Percentiles rank a stretch among this genome's conserved stretches.
These are phyloP conservation scores for Talaromyces amestolkiae DNA, from an alignment of 2,329 filamentous ascomycete genomes.

Conservation along the genomic window DNA sequence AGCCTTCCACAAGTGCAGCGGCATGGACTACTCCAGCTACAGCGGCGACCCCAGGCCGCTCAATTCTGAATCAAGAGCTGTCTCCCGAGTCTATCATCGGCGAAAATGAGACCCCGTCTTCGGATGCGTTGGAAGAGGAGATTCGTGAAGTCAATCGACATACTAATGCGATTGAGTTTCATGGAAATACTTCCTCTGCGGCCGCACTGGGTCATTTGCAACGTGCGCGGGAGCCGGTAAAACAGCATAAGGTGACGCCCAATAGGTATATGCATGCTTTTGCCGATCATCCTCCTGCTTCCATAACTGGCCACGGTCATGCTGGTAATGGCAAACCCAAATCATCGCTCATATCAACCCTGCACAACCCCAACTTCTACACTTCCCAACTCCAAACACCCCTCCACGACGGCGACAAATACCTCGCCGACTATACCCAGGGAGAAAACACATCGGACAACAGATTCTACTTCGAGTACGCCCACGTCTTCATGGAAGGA, in stretches of 20 bases:
- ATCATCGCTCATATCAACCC: slow-evolving; percentile 42
- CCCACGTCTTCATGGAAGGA: slow-evolving; percentile 46
- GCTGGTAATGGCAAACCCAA: background rate
- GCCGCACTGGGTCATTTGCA: slow-evolving; percentile 46
- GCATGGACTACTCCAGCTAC: background rate
- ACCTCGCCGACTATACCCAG: slow-evolving; percentile 15
- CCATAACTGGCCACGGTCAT: too few relatives aligned
- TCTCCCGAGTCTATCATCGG: background rate
- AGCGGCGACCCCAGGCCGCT: background rate
- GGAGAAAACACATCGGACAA: slow-evolving; percentile 23
- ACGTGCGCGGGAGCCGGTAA: slow-evolving; percentile 26
- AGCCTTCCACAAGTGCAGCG: background rate
- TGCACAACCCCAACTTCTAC: slow-evolving; percentile 49
- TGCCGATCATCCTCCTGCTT: background rate
- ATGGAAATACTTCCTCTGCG: slow-evolving; percentile 49
- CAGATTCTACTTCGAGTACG: slow-evolving; percentile 46
- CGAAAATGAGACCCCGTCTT: slow-evolving; percentile 24
- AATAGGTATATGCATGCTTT: background rate
- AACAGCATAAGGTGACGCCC: background rate
- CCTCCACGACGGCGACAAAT: slow-evolving; percentile 18
- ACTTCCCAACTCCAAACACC: slow-evolving; percentile 24
- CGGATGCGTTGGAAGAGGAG: slow-evolving; percentile 36
- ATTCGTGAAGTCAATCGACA: slow-evolving; percentile 47
- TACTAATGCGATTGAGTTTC: slow-evolving; percentile 49
- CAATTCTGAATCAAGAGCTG: background rate